Percentiles rank a stretch among this genome's conserved stretches.
These are phyloP conservation scores for Imleria badia DNA, from an alignment of 768 basidiomycete species.

Conservation along the genomic window DNA sequence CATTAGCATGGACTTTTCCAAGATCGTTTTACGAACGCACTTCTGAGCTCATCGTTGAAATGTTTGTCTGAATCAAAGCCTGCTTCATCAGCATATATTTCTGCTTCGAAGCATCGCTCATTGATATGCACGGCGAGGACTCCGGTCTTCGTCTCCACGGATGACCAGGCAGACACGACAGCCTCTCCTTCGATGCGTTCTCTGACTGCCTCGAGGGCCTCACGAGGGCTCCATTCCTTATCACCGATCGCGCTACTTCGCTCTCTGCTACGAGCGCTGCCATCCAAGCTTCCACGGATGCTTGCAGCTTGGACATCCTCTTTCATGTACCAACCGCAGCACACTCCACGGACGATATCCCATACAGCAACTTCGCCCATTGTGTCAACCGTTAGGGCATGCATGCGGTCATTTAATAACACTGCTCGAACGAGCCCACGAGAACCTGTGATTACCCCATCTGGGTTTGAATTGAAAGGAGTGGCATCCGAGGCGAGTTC, in stretches of 20 bases:
- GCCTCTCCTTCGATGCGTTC: conserved; percentile 96
- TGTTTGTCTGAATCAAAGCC: conserved; percentile 61
- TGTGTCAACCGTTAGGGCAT: conserved; percentile 89
- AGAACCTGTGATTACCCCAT: conserved; percentile 71
- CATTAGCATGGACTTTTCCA: conserved; percentile 6
- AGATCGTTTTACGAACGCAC: conserved; percentile 46
- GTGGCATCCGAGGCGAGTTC: conserved; percentile 82
- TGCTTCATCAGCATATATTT: conserved; percentile 92
- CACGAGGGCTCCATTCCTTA: conserved; percentile 65
- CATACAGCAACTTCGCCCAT: conserved; percentile 87
- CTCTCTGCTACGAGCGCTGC: conserved; percentile 34
- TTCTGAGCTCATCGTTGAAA: conserved; percentile 75
- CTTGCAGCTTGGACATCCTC: conserved; percentile 67
- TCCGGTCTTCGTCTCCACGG: conserved; percentile 87
- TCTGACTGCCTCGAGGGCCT: conserved; percentile 82
- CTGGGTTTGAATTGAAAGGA: conserved; percentile 54
- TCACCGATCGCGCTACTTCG: conserved; percentile 36
- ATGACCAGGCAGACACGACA: conserved; percentile 80
- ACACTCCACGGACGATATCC: conserved; percentile 81
- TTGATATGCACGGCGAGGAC: conserved; percentile 84
- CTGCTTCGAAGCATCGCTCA: conserved; percentile 90
- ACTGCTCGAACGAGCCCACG: conserved; percentile 80
- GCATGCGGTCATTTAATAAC: conserved; percentile 84
- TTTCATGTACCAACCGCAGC: conserved; percentile 65
- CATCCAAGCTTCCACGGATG: conserved; percentile 44